Percentiles rank a stretch among this genome's conserved stretches.
phyloP scores from a whole-genome alignment of 1,284 basidiomycete genomes.

The Tilletia indica region DNA sequence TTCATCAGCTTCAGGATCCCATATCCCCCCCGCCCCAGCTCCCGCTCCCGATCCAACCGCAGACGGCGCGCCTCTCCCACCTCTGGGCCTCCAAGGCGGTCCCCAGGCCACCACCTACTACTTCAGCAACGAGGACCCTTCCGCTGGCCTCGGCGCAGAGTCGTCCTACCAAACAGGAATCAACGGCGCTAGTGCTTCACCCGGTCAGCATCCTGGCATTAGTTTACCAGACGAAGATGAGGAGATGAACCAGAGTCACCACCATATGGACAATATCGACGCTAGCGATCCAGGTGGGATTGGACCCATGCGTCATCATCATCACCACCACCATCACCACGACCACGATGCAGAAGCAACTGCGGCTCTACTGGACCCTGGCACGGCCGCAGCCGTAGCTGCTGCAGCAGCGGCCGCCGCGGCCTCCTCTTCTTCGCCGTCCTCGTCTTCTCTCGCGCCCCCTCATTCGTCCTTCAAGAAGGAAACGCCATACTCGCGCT shows the following conservation, averaged over 20 bases:
- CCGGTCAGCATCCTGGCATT: no score
- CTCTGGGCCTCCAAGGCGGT: background rate
- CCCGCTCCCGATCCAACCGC: no score
- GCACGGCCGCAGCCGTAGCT: constrained; percentile 1
- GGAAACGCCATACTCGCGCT: constrained; percentile 48
- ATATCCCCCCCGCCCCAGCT: background rate
- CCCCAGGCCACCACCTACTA: background rate
- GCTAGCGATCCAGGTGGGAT: no score
- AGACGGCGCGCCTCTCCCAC: background rate
- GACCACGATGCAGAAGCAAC: background rate
- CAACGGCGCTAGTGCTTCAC: no score
- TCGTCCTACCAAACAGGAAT: no score
- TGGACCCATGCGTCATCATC: background rate
- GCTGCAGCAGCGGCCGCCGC: constrained; percentile 7
- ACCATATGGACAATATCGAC: no score
- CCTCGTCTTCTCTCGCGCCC: background rate
- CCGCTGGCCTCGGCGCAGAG: no score
- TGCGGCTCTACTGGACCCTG: background rate
- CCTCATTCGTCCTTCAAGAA: constrained; percentile 30
- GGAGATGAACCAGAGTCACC: no score
- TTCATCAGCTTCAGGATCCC: background rate
- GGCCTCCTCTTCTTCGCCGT: background rate
- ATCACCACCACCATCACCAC: constrained; percentile 13
- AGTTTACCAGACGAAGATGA: no score
- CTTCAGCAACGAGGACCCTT: no score